Evolutionary conservation across 441 rosid species (phyloP).

Genomic region (Pelargonium myrrhifolium): DNA sequence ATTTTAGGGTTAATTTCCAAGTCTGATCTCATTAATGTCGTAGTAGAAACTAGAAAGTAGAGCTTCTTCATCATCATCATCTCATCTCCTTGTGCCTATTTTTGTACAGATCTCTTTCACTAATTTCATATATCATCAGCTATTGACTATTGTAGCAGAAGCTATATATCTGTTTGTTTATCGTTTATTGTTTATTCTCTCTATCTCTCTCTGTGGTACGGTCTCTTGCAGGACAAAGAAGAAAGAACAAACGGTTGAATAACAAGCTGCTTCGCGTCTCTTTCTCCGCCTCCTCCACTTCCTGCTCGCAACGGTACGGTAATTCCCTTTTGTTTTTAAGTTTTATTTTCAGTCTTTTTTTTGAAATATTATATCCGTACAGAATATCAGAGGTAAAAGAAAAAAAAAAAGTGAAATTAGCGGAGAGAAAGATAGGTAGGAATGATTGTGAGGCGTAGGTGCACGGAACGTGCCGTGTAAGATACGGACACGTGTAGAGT

Average conservation of each 20-base stretch:
- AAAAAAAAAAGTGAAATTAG: too few relatives aligned
- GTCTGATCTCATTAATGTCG: background rate
- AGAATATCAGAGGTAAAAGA: too few relatives aligned
- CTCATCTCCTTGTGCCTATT: conserved; percentile 5
- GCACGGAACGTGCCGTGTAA: background rate
- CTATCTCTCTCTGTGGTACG: conserved; percentile 1
- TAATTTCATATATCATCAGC: conserved; percentile 6
- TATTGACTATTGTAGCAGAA: conserved; percentile 9
- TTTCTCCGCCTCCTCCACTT: background rate
- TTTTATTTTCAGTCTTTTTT: background rate
- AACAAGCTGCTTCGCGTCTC: conserved; percentile 9
- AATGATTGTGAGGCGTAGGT: background rate
- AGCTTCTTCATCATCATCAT: too few relatives aligned
- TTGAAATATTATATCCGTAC: background rate
- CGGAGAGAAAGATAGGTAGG: background rate
- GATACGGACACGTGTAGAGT: background rate
- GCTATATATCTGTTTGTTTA: conserved; percentile 5
- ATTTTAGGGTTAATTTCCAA: background rate
- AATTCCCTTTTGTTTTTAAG: background rate
- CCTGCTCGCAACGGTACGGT: background rate
- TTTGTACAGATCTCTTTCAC: conserved; percentile 25
- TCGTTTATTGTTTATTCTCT: too few relatives aligned
- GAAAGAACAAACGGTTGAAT: conserved; percentile 13
- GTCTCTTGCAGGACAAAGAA: conserved; percentile 1
- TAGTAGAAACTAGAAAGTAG: background rate